A percentile compares a stretch with the other conserved stretches of the same genome.
Conservation (phyloP, 805 yeast genomes). For the Cyberlindnera saturnus region DNA sequence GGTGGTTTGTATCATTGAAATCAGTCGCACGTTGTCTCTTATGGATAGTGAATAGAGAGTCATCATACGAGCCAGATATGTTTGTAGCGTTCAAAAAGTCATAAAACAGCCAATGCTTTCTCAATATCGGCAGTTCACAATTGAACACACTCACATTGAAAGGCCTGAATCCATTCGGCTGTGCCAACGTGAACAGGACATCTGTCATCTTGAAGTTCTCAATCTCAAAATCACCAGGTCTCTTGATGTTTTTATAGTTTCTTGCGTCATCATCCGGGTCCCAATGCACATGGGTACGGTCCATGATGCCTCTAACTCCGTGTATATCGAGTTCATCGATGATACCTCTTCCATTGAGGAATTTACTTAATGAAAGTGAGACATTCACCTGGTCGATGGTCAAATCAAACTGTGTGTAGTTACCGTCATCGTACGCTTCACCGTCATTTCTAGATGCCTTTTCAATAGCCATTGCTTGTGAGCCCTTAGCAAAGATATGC, state of each 20-base stretch:
- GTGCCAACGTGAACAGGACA: slow-evolving; percentile 71
- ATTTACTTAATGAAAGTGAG: slow-evolving; percentile 73
- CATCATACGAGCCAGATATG: slow-evolving; percentile 88
- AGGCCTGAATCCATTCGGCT: slow-evolving; percentile 77
- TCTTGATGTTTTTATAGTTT: slow-evolving; percentile 63
- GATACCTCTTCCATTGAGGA: slow-evolving; percentile 89
- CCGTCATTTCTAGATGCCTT: slow-evolving; percentile 23
- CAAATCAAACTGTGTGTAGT: slow-evolving; percentile 91
- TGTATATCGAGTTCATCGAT: slow-evolving; percentile 71
- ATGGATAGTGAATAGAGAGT: slow-evolving; percentile 88
- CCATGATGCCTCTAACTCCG: slow-evolving; percentile 90
- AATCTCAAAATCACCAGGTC: slow-evolving; percentile 91
- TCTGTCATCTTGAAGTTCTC: slow-evolving; percentile 80
- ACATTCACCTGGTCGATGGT: slow-evolving; percentile 82
- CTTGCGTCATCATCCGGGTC: slow-evolving; percentile 77
- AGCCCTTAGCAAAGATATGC: slow-evolving; percentile 55
- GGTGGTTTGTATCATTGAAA: slow-evolving; percentile 24
- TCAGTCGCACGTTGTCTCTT: slow-evolving; percentile 58
- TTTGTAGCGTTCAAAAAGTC: slow-evolving; percentile 81
- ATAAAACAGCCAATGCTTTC: slow-evolving; percentile 91
- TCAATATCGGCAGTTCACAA: slow-evolving; percentile 69
- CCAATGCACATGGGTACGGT: slow-evolving; percentile 84
- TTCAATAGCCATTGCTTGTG: slow-evolving; percentile 65
- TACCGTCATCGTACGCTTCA: slow-evolving; percentile 70
- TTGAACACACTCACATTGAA: slow-evolving; percentile 84